phyloP scores from a whole-genome alignment of 139 green algal genomes.

The Chlorella sp. region DNA sequence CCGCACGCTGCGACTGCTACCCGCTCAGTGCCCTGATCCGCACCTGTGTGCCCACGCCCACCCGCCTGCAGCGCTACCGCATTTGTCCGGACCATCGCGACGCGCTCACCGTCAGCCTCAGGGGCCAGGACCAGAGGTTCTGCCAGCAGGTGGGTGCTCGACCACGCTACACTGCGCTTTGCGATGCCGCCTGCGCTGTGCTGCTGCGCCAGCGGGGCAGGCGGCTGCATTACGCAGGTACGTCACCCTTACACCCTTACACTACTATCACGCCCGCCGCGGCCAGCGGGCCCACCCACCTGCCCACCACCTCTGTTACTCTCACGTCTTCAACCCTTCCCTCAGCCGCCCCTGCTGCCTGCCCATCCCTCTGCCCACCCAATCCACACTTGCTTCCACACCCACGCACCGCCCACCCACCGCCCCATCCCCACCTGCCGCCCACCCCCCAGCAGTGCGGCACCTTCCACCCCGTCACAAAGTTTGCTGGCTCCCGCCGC shows the following conservation, averaged over 20 bases:
- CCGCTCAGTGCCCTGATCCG: background rate
- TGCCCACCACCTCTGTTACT: background rate
- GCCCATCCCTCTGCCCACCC: background rate
- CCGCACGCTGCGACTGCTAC: background rate
- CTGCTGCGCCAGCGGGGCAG: background rate
- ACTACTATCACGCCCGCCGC: background rate
- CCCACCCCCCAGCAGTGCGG: conserved; percentile 8
- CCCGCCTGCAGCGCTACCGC: conserved; percentile 16
- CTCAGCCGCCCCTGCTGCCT: too few species aligned
- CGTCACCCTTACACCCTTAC: background rate
- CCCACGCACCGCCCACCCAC: background rate
- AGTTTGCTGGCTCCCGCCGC: background rate
- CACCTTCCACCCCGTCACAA: conserved; percentile 10
- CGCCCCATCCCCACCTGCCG: background rate
- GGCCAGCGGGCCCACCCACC: too few species aligned
- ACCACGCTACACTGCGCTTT: background rate
- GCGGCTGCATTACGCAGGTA: background rate
- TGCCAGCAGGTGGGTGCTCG: conserved; percentile 12
- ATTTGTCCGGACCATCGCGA: background rate
- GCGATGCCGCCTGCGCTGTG: background rate
- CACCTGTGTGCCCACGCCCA: background rate
- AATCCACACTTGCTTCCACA: background rate
- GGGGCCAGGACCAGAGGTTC: background rate
- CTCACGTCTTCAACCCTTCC: too few species aligned
- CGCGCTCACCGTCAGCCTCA: background rate